phyloP scores from a whole-genome alignment of 129 eudicot species.

The Flaveria brownii region DNA sequence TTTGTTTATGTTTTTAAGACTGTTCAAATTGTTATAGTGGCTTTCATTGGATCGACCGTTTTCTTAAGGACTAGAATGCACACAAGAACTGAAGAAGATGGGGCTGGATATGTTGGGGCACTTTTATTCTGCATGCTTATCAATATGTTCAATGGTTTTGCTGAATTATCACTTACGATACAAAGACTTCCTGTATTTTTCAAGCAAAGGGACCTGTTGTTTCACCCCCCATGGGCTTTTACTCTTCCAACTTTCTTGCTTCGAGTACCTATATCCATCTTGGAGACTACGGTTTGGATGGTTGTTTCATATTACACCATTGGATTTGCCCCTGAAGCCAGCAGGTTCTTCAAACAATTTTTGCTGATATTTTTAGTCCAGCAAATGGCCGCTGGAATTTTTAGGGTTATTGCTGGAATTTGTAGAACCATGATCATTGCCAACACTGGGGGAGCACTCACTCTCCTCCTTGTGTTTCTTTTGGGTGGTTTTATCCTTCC shows the following conservation, averaged over 20 bases:
- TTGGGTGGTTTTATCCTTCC: conserved; percentile 98
- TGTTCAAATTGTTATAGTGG: conserved; percentile 80
- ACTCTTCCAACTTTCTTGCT: conserved; percentile 75
- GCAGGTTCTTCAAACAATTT: conserved; percentile 95
- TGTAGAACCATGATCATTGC: conserved; percentile 91
- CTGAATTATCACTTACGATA: conserved; percentile 68
- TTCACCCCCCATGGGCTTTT: conserved; percentile 82
- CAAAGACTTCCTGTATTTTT: conserved; percentile 91
- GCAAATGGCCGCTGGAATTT: conserved; percentile 93
- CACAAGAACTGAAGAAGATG: conserved; percentile 59
- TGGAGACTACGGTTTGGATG: conserved; percentile 75
- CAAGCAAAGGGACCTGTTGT: conserved; percentile 82
- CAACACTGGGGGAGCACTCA: conserved; percentile 81
- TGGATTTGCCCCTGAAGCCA: conserved; percentile 85
- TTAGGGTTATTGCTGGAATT: conserved; percentile 72
- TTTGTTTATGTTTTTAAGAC: conserved; percentile 75
- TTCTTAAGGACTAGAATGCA: conserved; percentile 72
- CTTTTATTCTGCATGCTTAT: conserved; percentile 61
- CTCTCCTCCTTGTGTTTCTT: conserved; percentile 72
- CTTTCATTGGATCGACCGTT: conserved; percentile 71
- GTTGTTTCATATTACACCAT: conserved; percentile 73
- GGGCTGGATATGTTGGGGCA: conserved; percentile 73
- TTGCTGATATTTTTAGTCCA: conserved; percentile 74
- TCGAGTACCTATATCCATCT: conserved; percentile 67
- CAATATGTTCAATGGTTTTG: conserved; percentile 80